A percentile compares a stretch with the other conserved stretches of the same genome.
These are phyloP conservation scores for Litchi chinensis DNA, from an alignment of 345 rosid species.

Conservation along the genomic window DNA sequence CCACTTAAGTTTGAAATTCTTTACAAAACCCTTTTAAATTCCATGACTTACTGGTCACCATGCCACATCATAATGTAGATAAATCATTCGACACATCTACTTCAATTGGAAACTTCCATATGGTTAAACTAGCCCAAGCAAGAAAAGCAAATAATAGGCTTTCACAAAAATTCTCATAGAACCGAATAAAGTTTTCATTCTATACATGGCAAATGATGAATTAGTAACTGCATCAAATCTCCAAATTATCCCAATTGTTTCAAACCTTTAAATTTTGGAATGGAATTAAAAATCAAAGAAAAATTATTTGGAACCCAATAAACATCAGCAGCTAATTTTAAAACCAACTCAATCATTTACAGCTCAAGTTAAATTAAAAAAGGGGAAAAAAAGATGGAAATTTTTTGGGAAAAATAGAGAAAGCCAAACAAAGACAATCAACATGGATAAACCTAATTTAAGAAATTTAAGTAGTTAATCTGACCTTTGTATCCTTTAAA, in stretches of 20 bases:
- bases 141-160: too few species aligned
- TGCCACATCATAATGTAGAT: neutral
- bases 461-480: conserved; percentile 29
- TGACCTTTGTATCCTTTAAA: conserved; percentile 90
- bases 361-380: neutral
- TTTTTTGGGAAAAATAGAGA: neutral
- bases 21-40: neutral
- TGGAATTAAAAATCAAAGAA: neutral
- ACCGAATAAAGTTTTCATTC: neutral
- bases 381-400: neutral
- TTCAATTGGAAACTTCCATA: neutral
- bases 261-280: too few species aligned
- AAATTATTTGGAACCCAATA: neutral
- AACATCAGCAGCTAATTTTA: neutral
- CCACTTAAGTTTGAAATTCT: neutral
- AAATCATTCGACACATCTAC: neutral
- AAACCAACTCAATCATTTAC: neutral
- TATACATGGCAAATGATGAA: too few species aligned
- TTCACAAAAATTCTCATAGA: neutral
- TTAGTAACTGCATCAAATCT: too few species aligned
- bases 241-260: too few species aligned
- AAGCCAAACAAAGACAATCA: neutral
- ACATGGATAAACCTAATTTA: conserved; percentile 8
- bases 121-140: neutral
- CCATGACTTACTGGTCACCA: neutral